Evolutionary conservation across 305 asterid species (phyloP).

Genomic region (Fraxinus angustifolia): DNA sequence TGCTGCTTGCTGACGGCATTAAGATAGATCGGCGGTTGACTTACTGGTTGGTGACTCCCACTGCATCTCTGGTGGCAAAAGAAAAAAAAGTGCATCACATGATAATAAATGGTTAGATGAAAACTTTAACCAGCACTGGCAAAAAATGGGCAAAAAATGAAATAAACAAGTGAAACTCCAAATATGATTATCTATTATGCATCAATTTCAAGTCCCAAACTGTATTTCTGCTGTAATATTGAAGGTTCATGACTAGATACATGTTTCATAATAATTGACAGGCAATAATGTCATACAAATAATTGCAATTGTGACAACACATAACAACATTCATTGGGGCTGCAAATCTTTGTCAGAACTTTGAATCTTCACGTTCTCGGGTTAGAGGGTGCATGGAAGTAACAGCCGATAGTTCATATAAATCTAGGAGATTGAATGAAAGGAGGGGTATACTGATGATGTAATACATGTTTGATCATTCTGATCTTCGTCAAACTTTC

Average conservation of each 20-base stretch:
- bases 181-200: background rate
- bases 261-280: background rate
- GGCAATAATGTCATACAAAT: background rate
- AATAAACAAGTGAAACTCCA: background rate
- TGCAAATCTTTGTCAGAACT: slow-evolving; percentile 19
- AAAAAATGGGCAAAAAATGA: background rate
- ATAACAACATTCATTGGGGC: background rate
- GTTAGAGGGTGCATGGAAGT: background rate
- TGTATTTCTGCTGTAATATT: background rate
- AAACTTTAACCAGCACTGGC: background rate
- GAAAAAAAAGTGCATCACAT: background rate
- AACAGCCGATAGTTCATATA: slow-evolving; percentile 7
- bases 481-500: slow-evolving; percentile 73
- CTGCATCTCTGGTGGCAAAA: background rate
- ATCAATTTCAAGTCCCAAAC: background rate
- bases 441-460: background rate
- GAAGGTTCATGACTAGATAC: background rate
- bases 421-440: slow-evolving; percentile 28
- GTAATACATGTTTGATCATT: slow-evolving; percentile 35
- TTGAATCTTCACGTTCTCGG: slow-evolving; percentile 12
- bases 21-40: background rate
- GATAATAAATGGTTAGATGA: background rate
- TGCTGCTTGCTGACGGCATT: background rate
- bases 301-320: slow-evolving; percentile 31
- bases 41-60: background rate